Evolutionary conservation across 257 asterid species (phyloP).

Genomic region (Nicotiana paniculata): DNA sequence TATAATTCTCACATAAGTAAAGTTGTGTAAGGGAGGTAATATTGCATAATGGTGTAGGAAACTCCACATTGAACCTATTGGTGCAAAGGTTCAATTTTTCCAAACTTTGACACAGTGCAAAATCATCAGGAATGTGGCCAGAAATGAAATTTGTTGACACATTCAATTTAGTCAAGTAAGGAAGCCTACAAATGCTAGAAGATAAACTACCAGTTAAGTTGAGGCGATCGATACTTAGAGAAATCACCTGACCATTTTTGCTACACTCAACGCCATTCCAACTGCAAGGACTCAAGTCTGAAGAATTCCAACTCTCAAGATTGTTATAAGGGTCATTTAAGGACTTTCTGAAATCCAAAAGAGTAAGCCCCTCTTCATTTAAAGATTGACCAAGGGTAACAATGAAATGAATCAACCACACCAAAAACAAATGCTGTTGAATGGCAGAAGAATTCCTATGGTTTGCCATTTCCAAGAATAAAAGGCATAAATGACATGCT

Average conservation of each 20-base stretch:
- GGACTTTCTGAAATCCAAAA: conserved; percentile 54
- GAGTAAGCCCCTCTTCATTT: conserved; percentile 58
- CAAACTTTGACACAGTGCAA: conserved; percentile 35
- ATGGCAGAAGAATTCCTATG: conserved; percentile 1
- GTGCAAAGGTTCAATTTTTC: conserved; percentile 73
- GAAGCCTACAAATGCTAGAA: conserved; percentile 52
- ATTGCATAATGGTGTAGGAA: conserved; percentile 47
- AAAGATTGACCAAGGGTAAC: conserved; percentile 36
- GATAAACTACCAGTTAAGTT: conserved; percentile 64
- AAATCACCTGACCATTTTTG: conserved; percentile 31
- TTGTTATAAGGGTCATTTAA: conserved; percentile 45
- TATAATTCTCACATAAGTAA: conserved; percentile 65
- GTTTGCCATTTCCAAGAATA: conserved; percentile 42
- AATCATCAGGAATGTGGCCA: conserved; percentile 53
- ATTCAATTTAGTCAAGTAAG: conserved; percentile 43
- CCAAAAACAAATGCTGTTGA: conserved; percentile 23
- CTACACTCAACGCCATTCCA: conserved; percentile 64
- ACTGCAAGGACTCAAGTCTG: conserved; percentile 53
- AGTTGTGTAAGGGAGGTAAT: conserved; percentile 50
- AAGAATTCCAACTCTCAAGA: conserved; percentile 59
- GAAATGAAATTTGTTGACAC: conserved; percentile 60
- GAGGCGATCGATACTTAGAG: conserved; percentile 43
- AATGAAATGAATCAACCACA: conserved; percentile 32
- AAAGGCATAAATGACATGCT: neutral
- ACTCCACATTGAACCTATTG: conserved; percentile 45